Conservation (phyloP, 2,329 filamentous ascomycete genomes). For the Aureobasidium sp. region DNA sequence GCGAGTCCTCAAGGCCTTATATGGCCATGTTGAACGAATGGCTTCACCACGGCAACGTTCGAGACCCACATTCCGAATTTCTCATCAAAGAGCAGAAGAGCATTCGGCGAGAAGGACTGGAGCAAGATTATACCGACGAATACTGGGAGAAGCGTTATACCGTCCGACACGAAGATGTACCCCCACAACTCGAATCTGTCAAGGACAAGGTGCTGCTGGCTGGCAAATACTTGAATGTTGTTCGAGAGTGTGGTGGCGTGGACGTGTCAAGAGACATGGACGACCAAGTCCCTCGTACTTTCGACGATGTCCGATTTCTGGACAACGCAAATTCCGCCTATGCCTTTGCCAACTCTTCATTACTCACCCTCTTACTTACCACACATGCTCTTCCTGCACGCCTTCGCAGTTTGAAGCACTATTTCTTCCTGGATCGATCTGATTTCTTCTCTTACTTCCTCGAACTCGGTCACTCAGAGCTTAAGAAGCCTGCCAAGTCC, state of each 20-base stretch:
- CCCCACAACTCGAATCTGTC: conserved; percentile 81
- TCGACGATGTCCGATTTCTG: conserved; percentile 84
- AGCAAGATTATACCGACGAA: conserved; percentile 96
- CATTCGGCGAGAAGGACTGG: conserved; percentile 80
- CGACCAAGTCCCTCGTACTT: conserved; percentile 78
- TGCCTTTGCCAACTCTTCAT: conserved; percentile 86
- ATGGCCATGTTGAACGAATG: conserved; percentile 99
- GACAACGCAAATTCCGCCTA: conserved; percentile 96
- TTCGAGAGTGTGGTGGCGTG: conserved; percentile 92
- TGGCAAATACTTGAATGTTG: conserved; percentile 96
- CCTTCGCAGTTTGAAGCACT: conserved; percentile 88
- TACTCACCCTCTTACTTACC: conserved; percentile 84
- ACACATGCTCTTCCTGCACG: conserved; percentile 85
- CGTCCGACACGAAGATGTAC: conserved; percentile 82
- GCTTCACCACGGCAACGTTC: conserved; percentile 92
- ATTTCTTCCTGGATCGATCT: conserved; percentile 96
- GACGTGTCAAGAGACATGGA: conserved; percentile 60
- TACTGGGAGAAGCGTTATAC: conserved; percentile 99
- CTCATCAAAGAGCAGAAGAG: conserved; percentile 93
- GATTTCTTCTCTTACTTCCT: conserved; percentile 99
- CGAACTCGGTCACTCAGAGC: conserved; percentile 79
- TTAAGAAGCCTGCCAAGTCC: conserved; percentile 78
- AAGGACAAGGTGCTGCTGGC: conserved; percentile 92
- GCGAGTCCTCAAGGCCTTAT: conserved; percentile 87
- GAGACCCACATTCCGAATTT: conserved; percentile 89